phyloP scores from a whole-genome alignment of 129 eudicot genomes.

The Arctium minus region DNA sequence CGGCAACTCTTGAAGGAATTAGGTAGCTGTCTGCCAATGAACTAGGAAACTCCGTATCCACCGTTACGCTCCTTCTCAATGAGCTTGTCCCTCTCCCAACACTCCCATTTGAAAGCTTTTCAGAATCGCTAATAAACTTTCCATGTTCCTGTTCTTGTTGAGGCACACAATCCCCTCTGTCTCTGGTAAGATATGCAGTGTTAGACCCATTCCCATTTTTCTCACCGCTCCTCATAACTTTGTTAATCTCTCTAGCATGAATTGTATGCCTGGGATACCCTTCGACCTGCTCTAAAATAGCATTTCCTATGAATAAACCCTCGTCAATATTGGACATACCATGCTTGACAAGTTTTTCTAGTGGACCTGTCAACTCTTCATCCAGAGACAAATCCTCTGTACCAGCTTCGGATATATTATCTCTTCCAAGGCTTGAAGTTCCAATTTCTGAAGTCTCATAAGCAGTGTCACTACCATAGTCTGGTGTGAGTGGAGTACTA shows the following conservation, averaged over 20 bases:
- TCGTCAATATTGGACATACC: conserved; percentile 93
- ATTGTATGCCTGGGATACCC: conserved; percentile 51
- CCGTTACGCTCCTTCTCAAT: conserved; percentile 45
- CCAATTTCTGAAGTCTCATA: conserved; percentile 92
- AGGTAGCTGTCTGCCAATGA: conserved; percentile 33
- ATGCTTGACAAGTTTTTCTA: conserved; percentile 72
- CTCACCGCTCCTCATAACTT: conserved; percentile 13
- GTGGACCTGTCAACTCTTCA: conserved; percentile 62
- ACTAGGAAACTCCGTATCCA: conserved; percentile 52
- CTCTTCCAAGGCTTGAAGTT: conserved; percentile 74
- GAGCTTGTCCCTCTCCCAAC: conserved; percentile 59
- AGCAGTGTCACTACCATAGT: conserved; percentile 90
- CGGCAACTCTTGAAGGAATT: conserved; percentile 39
- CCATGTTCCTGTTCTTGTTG: conserved; percentile 42
- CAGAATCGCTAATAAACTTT: conserved; percentile 40
- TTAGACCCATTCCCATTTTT: conserved; percentile 50
- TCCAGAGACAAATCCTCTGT: conserved; percentile 71
- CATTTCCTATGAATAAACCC: conserved; percentile 91
- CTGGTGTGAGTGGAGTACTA: conserved; percentile 61
- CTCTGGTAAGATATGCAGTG: conserved; percentile 21
- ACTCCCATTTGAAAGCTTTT: conserved; percentile 64
- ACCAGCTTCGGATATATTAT: conserved; percentile 77
- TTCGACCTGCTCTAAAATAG: conserved; percentile 85
- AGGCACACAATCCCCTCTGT: conserved; percentile 31
- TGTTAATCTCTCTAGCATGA: conserved; percentile 38